phyloP scores from a whole-genome alignment of 495 filamentous ascomycete species.

The Lasiosphaeris hirsuta region DNA sequence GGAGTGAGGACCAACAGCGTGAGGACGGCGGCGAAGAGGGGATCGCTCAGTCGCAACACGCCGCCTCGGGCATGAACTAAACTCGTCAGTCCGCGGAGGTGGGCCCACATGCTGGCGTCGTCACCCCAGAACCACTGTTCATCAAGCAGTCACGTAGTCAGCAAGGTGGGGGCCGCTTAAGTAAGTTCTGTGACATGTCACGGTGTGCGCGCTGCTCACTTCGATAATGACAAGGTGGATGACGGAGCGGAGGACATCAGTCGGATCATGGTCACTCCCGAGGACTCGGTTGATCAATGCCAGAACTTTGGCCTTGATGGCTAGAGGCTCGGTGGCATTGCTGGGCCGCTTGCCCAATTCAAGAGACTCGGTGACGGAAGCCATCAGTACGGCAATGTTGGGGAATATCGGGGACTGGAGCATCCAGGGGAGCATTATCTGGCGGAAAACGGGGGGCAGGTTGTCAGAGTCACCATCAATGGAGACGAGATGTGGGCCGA shows the following conservation, averaged over 20 bases:
- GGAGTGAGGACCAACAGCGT: conserved; percentile 12
- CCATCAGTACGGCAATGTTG: conserved; percentile 27
- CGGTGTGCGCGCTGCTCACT: conserved; percentile 6
- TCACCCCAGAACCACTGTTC: conserved; percentile 28
- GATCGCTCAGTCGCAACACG: conserved; percentile 11
- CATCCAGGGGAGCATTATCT: conserved; percentile 26
- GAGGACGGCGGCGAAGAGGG: conserved; percentile 6
- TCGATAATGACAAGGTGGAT: conserved; percentile 26
- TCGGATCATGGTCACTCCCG: conserved; percentile 12
- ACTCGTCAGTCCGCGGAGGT: conserved; percentile 21
- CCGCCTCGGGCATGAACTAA: conserved; percentile 19
- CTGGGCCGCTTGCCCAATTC: conserved; percentile 5
- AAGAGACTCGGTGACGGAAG: conserved; percentile 18
- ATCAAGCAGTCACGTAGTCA: background rate
- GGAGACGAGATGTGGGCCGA: conserved; percentile 23
- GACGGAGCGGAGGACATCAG: conserved; percentile 20
- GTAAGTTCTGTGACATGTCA: background rate
- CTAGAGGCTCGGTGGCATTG: conserved; percentile 14
- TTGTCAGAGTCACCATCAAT: conserved; percentile 18
- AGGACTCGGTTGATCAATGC: conserved; percentile 21
- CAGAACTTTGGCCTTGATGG: conserved; percentile 18
- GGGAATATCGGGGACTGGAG: conserved; percentile 28
- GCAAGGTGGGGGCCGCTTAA: too few species aligned
- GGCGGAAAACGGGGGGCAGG: conserved; percentile 12
- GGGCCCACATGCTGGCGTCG: conserved; percentile 22